phyloP scores from a whole-genome alignment of 2,329 filamentous ascomycete species.

The Colletotrichum lini region DNA sequence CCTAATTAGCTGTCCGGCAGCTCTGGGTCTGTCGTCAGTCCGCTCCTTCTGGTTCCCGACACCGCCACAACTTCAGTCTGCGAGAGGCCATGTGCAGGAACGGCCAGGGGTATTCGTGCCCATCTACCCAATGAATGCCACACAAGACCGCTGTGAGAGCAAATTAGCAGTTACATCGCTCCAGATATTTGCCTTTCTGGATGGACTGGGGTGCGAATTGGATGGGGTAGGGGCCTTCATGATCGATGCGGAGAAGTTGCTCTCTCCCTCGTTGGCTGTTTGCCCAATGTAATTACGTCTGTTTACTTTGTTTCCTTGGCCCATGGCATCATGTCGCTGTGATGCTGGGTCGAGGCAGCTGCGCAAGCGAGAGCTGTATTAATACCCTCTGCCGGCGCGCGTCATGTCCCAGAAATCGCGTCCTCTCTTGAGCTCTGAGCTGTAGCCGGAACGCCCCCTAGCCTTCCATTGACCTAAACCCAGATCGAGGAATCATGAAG shows the following conservation, averaged over 20 bases:
- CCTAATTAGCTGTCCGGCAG: constrained; percentile 19
- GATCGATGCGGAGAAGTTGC: constrained; percentile 41
- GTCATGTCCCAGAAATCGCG: constrained; percentile 4
- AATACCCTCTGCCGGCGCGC: constrained; percentile 38
- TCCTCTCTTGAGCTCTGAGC: constrained; percentile 22
- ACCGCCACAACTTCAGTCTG: constrained; percentile 11
- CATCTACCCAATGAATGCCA: constrained; percentile 37
- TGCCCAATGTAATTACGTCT: constrained; percentile 41
- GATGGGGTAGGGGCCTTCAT: not conserved
- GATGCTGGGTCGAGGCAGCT: not conserved
- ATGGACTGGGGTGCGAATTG: constrained; percentile 1
- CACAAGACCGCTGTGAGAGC: constrained; percentile 39
- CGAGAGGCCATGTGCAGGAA: constrained; percentile 27
- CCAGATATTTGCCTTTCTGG: constrained; percentile 28
- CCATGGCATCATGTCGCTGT: constrained; percentile 33
- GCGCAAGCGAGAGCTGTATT: constrained; percentile 37
- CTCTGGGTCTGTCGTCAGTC: constrained; percentile 25
- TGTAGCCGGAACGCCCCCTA: constrained; percentile 31
- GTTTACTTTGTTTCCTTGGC: constrained; percentile 26
- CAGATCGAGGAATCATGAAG: constrained; percentile 48
- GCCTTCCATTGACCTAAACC: constrained; percentile 22
- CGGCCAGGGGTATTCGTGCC: constrained; percentile 33
- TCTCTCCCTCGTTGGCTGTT: constrained; percentile 30
- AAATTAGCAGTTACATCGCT: constrained; percentile 40
- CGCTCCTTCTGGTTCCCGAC: constrained; percentile 22